Base-by-base conservation (phyloP, 257 asterid genomes). In the Solanum sejunctum region DNA sequence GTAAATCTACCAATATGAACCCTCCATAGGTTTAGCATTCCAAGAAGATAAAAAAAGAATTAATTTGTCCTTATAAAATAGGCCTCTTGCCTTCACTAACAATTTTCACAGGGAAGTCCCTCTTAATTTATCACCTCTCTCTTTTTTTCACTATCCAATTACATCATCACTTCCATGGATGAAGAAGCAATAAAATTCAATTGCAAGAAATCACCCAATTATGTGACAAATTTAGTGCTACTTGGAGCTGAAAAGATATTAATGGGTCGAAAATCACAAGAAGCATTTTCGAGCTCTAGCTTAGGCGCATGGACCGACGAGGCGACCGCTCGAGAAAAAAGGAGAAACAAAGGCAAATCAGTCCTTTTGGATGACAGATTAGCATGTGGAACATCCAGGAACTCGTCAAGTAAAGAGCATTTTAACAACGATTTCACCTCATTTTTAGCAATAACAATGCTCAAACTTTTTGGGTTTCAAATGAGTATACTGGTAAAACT, bases 231-330 rank as follows among this genome's bases (percentile, higher is more conserved):
- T 85, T 73, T 85, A 18, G 47, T 88, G 64, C 91, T 91, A 60
- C 56, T 85, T 55, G 94, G 90, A 89, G 91, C 94, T 58, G 94
- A 92, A n/a, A 89, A 89, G 83, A 16, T 88, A 51, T 77, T 93
- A 67, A 72, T 93, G 87, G 87, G 90, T 15, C 83, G 86, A 81
- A 92, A 88, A 83, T 45, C 72, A 7, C 88, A 88, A 2, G 70
- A 57, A 26, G 73, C 79, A 12, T 73, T 66, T 18, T 57, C 66
- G 6, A 73, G 66, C 28, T 85, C 88, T 20, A 54, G 73, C 28
- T 69, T 84, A 18, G 86, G 86, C 11, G 70, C 66, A 20, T 83
- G 45, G 6, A 81, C 83, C 28, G 32, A 69, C 0, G 87, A 83
- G 58, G 70, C 8, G 5, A 23, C 61, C 18, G 26, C 21, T 81